phyloP scores from a whole-genome alignment of 805 yeast genomes.

The Saturnispora zaruensis region DNA sequence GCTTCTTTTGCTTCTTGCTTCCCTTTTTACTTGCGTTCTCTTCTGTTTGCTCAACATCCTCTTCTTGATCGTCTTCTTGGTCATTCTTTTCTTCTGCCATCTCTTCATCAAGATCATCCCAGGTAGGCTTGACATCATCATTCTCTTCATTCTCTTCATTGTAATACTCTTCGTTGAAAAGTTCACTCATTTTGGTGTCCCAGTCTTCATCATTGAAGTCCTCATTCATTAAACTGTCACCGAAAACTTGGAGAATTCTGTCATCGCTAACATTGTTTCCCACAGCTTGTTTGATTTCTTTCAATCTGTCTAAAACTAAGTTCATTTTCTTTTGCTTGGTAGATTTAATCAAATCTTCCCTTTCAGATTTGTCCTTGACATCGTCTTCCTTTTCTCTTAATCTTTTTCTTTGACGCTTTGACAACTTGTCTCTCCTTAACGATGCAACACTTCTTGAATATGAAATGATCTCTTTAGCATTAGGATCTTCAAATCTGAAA shows the following conservation, averaged over 20 bases:
- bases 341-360: slow-evolving; percentile 54
- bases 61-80: slow-evolving; percentile 26
- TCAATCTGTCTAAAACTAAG: slow-evolving; percentile 63
- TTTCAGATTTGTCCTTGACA: slow-evolving; percentile 42
- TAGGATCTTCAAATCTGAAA: slow-evolving; percentile 89
- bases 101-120: slow-evolving; percentile 45
- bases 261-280: slow-evolving; percentile 58
- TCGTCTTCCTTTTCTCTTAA: slow-evolving; percentile 54
- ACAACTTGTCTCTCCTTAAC: slow-evolving; percentile 67
- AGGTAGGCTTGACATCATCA: slow-evolving; percentile 45
- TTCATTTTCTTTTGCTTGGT: slow-evolving; percentile 71
- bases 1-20: slow-evolving; percentile 40
- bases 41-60: slow-evolving; percentile 34
- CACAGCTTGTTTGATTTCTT: slow-evolving; percentile 55
- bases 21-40: slow-evolving; percentile 29
- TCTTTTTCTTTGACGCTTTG: slow-evolving; percentile 74
- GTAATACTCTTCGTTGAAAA: slow-evolving; percentile 80
- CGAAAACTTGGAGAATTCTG: slow-evolving; percentile 54
- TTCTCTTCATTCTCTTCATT: slow-evolving; percentile 37
- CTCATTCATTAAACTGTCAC: slow-evolving; percentile 68
- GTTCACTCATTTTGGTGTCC: slow-evolving; percentile 78
- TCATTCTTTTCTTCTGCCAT: slow-evolving; percentile 25
- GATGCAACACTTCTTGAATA: slow-evolving; percentile 95
- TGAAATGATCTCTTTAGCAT: slow-evolving; percentile 81
- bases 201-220: slow-evolving; percentile 88